Percentiles rank a stretch among this genome's conserved stretches.
phyloP scores from a whole-genome alignment of 495 filamentous ascomycete genomes.

The Aspergillus bertholletiae region DNA sequence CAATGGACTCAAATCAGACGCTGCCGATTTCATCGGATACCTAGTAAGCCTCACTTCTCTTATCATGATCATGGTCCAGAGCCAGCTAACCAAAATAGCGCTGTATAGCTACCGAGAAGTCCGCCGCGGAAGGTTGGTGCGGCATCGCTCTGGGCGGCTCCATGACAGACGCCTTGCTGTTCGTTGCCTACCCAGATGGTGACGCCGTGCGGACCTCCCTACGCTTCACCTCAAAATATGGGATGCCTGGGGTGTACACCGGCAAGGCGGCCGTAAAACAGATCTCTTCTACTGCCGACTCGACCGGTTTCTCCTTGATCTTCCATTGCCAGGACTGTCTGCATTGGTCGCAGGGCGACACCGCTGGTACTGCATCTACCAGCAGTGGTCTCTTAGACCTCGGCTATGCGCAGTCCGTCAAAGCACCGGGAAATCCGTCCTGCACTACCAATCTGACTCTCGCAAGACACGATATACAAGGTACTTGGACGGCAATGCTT shows the following conservation, averaged over 20 bases:
- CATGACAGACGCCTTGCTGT: constrained; percentile 57
- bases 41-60: too few relatives aligned
- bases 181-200: constrained; percentile 53
- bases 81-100: neutral
- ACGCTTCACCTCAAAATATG: constrained; percentile 52
- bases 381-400: constrained; percentile 31
- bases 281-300: constrained; percentile 53
- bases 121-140: constrained; percentile 47
- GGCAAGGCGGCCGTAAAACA: constrained; percentile 55
- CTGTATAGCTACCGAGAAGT: constrained; percentile 17
- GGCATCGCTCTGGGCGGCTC: constrained; percentile 53
- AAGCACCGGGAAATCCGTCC: neutral
- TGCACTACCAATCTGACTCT: neutral
- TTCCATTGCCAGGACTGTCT: constrained; percentile 64
- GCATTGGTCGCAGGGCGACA: constrained; percentile 51
- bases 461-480: neutral
- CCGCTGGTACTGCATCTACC: constrained; percentile 38
- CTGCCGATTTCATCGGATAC: constrained; percentile 57
- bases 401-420: neutral
- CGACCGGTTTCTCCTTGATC: constrained; percentile 51
- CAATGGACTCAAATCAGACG: constrained; percentile 45
- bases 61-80: too few relatives aligned
- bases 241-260: constrained; percentile 52
- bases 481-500: constrained; percentile 6
- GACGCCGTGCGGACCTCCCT: constrained; percentile 51